Evolutionary conservation across 495 filamentous ascomycete species (phyloP).

Genomic region (Acidomyces sp.): DNA sequence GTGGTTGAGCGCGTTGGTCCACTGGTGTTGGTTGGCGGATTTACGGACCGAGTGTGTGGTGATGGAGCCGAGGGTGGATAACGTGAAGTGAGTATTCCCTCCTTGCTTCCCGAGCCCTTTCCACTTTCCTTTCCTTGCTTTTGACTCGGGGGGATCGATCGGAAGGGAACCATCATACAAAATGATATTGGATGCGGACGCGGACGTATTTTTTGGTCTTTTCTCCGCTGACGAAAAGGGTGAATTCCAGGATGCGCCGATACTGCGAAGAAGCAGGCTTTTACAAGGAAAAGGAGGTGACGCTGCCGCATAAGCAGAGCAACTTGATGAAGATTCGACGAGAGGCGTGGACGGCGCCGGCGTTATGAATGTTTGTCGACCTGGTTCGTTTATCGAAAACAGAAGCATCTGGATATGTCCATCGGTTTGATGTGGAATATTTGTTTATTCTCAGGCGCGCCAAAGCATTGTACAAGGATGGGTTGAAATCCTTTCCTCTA

Average conservation of each 20-base stretch:
- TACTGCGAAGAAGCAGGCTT: slow-evolving; percentile 70
- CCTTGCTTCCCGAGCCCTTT: neutral
- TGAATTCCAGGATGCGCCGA: slow-evolving; percentile 50
- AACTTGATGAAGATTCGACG: slow-evolving; percentile 72
- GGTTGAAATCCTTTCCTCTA: no score
- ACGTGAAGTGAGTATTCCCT: slow-evolving; percentile 52
- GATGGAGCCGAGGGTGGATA: slow-evolving; percentile 86
- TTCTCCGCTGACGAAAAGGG: neutral
- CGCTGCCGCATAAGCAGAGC: slow-evolving; percentile 85
- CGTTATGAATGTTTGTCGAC: no score
- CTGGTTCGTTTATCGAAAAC: no score
- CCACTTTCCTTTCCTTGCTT: no score
- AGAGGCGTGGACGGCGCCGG: slow-evolving; percentile 75
- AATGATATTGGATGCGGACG: no score
- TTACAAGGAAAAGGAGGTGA: slow-evolving; percentile 73
- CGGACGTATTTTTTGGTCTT: slow-evolving; percentile 1
- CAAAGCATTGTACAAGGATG: no score
- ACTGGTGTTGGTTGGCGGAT: slow-evolving; percentile 71
- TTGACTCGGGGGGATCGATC: no score
- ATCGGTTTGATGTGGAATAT: no score
- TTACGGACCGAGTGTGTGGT: slow-evolving; percentile 66
- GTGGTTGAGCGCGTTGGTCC: slow-evolving; percentile 78
- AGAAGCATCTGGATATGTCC: no score
- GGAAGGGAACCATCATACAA: no score
- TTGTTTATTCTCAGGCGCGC: no score